These are phyloP conservation scores for Xylaria arbuscula DNA, from an alignment of 2,329 filamentous ascomycete genomes.

Conservation along the genomic window DNA sequence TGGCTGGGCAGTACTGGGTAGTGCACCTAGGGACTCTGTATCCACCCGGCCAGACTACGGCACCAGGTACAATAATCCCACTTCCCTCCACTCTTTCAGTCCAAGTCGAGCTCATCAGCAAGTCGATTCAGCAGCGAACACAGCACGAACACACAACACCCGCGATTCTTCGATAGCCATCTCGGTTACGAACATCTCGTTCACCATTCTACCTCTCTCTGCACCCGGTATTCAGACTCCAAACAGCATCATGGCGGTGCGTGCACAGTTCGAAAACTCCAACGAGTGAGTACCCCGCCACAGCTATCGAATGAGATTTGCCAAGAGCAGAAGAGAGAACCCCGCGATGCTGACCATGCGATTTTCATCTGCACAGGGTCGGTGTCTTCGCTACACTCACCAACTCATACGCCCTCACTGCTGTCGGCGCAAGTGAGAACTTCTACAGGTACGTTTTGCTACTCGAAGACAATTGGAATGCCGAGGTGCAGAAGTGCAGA, in stretches of 20 bases:
- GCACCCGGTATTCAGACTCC: constrained; percentile 40
- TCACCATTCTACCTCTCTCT: constrained; percentile 38
- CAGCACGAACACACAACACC: not conserved
- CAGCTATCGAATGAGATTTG: constrained; percentile 30
- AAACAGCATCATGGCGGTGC: constrained; percentile 68
- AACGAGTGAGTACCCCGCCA: constrained; percentile 76
- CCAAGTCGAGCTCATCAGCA: constrained; percentile 12
- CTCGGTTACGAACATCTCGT: not conserved
- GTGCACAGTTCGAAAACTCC: constrained; percentile 86
- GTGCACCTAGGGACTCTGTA: constrained; percentile 3
- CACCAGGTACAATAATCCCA: constrained; percentile 34
- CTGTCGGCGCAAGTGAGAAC: constrained; percentile 95
- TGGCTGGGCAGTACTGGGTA: not conserved
- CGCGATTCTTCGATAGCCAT: not conserved
- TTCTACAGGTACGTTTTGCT: constrained; percentile 80
- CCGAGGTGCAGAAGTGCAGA: not conserved
- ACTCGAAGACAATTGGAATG: not conserved
- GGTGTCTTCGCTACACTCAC: constrained; percentile 97
- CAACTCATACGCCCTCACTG: constrained; percentile 95
- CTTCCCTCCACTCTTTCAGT: constrained; percentile 24
- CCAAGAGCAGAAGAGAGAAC: constrained; percentile 18
- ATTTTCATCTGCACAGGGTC: constrained; percentile 69
- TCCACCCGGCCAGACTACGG: constrained; percentile 18
- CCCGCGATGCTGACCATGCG: constrained; percentile 41
- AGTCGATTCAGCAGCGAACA: constrained; percentile 7